These are phyloP conservation scores for Exserohilum rostratum DNA, from an alignment of 2,329 filamentous ascomycete genomes.

Conservation along the genomic window DNA sequence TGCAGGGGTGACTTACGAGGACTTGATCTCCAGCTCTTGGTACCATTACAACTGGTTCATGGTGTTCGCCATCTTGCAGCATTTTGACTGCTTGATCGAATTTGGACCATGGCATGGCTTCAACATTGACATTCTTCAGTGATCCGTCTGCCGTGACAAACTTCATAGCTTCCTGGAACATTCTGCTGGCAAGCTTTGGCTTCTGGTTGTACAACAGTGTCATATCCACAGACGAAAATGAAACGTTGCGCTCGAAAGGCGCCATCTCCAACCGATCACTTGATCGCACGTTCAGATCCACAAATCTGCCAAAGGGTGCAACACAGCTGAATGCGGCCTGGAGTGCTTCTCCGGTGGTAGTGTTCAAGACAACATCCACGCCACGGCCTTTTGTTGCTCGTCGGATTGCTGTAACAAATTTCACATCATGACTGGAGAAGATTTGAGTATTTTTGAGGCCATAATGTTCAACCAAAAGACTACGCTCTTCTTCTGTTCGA, in stretches of 20 bases:
- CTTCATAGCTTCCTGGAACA: constrained; percentile 13
- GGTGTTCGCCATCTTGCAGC: constrained; percentile 18
- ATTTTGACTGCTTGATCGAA: constrained; percentile 17
- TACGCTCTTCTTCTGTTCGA: constrained; percentile 18
- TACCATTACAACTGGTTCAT: constrained; percentile 11
- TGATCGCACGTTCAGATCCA: constrained; percentile 21
- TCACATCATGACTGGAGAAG: constrained; percentile 29
- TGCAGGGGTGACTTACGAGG: constrained; percentile 1
- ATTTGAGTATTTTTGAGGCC: constrained; percentile 27
- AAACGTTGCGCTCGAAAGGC: constrained; percentile 19
- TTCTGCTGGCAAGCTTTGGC: constrained; percentile 1
- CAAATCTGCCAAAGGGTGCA: constrained; percentile 37
- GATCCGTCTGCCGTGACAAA: neutral
- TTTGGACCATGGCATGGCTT: constrained; percentile 9
- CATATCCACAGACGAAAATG: constrained; percentile 19
- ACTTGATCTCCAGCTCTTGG: constrained; percentile 4
- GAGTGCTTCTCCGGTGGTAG: constrained; percentile 32
- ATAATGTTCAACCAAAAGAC: constrained; percentile 2
- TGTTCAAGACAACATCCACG: constrained; percentile 43
- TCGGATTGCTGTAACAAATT: constrained; percentile 24
- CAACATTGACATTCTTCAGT: neutral
- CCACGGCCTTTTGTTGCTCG: constrained; percentile 29
- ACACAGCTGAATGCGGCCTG: constrained; percentile 54
- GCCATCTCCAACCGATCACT: constrained; percentile 25
- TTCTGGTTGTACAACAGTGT: constrained; percentile 6